Base-by-base conservation (phyloP, 352 stramenopile genomes). In the Phytophthora tentaculata region DNA sequence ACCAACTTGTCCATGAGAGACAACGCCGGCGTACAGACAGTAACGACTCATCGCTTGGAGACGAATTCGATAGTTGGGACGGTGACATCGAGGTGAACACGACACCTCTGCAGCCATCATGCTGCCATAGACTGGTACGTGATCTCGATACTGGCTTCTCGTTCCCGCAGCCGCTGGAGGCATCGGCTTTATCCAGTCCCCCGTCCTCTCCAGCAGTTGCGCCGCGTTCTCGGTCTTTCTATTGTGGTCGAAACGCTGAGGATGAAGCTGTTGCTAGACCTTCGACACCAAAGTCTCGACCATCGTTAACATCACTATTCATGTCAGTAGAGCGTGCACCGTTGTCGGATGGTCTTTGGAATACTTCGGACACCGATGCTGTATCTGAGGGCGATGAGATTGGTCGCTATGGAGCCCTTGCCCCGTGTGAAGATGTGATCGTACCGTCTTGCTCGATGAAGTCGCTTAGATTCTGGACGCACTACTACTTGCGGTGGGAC, bases 401-500 rank as follows among this genome's bases (percentile, higher is more conserved):
- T 14, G 77, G 72, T 55, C 62, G 77, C 3, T 76, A 72, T 39
- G 69, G 61, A 16, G 62, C 64, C 14, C 69, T 78, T 22, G 64
- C 64, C 1, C 72, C 69, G 3, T 77, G 78, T 23, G 78, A 88
- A 53, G 78, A 92, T 53, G 79, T 94, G 37, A 83, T 95, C 17
- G 71, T 91, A 9, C 88, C 86, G 22, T 89, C 82, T 37, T 83
- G 75, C 22, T 80, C 82, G 48, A 84, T 90, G 16, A 91, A 90
- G 24, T 78, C 83, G 35, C 64, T 96, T 12, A 71, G 77, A 41
- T 92, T 96, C 23, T 96, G 88, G 88, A 74, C 79, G 13, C 76
- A 84, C 16, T 96, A 94, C 59, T 96, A 94, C 37, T 56, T 96
- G 57, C 83, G 88, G 5, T 94, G 85, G 83, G 84, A 96, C 44